phyloP scores from a whole-genome alignment of 768 basidiomycete species.

The Lentinus tigrinus region DNA sequence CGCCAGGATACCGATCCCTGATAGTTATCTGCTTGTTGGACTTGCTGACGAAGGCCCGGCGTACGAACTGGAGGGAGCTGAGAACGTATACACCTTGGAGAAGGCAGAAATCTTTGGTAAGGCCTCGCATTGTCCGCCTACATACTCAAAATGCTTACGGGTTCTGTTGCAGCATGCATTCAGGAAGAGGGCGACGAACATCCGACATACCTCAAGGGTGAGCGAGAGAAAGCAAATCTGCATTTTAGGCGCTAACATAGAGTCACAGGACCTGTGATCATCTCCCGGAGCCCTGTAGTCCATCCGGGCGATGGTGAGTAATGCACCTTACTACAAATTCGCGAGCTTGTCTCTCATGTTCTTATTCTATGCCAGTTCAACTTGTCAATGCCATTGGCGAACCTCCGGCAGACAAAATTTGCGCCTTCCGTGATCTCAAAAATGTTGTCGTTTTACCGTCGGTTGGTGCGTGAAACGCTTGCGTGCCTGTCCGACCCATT shows the following conservation, averaged over 20 bases:
- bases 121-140: slow-evolving; percentile 10
- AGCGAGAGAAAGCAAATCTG: slow-evolving; percentile 37
- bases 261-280: slow-evolving; percentile 29
- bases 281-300: slow-evolving; percentile 71
- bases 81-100: slow-evolving; percentile 53
- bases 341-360: neutral
- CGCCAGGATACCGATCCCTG: slow-evolving; percentile 70
- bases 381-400: slow-evolving; percentile 69
- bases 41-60: slow-evolving; percentile 81
- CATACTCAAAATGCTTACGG: neutral
- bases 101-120: slow-evolving; percentile 68
- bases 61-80: slow-evolving; percentile 46
- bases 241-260: no score
- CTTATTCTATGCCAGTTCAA: no score
- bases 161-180: slow-evolving; percentile 48
- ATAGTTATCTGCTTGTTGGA: slow-evolving; percentile 71
- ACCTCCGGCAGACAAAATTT: slow-evolving; percentile 55
- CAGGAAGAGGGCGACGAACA: slow-evolving; percentile 48
- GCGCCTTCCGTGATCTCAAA: slow-evolving; percentile 57
- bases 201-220: slow-evolving; percentile 58
- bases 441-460: slow-evolving; percentile 75
- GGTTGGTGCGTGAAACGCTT: slow-evolving; percentile 40
- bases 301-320: slow-evolving; percentile 71
- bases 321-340: neutral
- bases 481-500: no score